phyloP scores from a whole-genome alignment of 1,284 basidiomycete genomes.

The Leccinum holopus region DNA sequence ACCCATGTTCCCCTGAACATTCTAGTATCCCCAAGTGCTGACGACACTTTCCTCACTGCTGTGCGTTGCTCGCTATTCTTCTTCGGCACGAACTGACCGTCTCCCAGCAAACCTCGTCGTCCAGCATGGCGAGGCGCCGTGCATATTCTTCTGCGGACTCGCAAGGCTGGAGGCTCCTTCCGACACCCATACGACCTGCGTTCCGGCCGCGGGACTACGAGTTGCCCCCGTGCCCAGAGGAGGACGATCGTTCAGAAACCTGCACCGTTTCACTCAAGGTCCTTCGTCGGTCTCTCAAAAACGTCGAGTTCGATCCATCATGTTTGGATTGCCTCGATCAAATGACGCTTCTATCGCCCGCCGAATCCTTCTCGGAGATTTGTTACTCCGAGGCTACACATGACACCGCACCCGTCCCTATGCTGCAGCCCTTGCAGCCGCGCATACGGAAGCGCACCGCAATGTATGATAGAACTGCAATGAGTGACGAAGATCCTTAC shows the following conservation, averaged over 20 bases:
- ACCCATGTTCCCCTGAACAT: slow-evolving; percentile 31
- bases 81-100: not conserved
- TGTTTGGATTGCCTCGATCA: slow-evolving; percentile 37
- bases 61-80: slow-evolving; percentile 13
- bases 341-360: slow-evolving; percentile 35
- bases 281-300: slow-evolving; percentile 32
- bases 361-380: slow-evolving; percentile 36
- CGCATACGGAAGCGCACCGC: slow-evolving; percentile 32
- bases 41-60: slow-evolving; percentile 25
- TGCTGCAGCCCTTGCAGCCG: slow-evolving; percentile 32
- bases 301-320: slow-evolving; percentile 35
- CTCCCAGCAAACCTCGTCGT: slow-evolving; percentile 17
- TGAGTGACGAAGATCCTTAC: slow-evolving; percentile 37
- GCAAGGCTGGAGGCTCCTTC: slow-evolving; percentile 33
- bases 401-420: slow-evolving; percentile 27
- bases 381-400: slow-evolving; percentile 36
- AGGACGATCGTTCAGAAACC: slow-evolving; percentile 28
- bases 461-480: slow-evolving; percentile 34
- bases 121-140: slow-evolving; percentile 26
- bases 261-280: slow-evolving; percentile 33
- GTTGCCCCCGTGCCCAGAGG: slow-evolving; percentile 29
- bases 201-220: slow-evolving; percentile 36
- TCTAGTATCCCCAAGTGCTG: slow-evolving; percentile 30
- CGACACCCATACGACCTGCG: slow-evolving; percentile 34
- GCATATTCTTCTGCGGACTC: slow-evolving; percentile 35